Base-by-base conservation (phyloP, 2,329 filamentous ascomycete genomes). In the Mycosphaerelloides madeirae region DNA sequence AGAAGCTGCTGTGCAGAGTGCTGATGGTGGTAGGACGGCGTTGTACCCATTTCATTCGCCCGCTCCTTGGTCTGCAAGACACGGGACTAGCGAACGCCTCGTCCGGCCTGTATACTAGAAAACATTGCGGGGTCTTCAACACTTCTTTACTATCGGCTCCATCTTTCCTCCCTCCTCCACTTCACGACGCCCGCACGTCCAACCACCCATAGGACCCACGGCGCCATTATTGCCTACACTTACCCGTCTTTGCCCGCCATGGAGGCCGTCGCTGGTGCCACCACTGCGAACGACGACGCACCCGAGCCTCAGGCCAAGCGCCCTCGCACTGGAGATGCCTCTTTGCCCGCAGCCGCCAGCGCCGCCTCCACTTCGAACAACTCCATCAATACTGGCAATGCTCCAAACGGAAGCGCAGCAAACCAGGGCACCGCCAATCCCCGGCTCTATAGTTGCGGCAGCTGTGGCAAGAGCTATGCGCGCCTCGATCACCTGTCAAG, bases 391-490 rank as follows among this genome's bases (percentile, higher is more conserved):
- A 12, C 7, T 12, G 13, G 16, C 14, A 35, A 35, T 18, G 33
- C 14, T 15, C 8, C 33, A 8, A 35, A 35, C 33, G 33, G 33
- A 18, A 8, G 8, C 15, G 33, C 33, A 8, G 22, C 22, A 25
- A 35, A 19, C 33, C 33, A 35, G 15, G 14, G 14, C 16, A 35
- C 37, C 19, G 18, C 34, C 15, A 41, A 34, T 20, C 13, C 38
- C 8, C 50, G 61, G 31, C 56, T 67, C 14, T 76, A 74, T 54
- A 71, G 73, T 54, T 78, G 75, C 53, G 72, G 72, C 48, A 72
- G 72, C 41, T 78, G 75, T 58, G 68, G 69, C 47, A 74, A 72
- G 38, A 71, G 66, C 41, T 78, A 77, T 58, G 72, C 70, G 9
- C 67, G 75, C 20, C 68, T 73, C 3, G 75, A 78, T 56, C 74